These are phyloP conservation scores for Aspergillus sp. DNA, from an alignment of 2,329 filamentous ascomycete species.

Conservation along the genomic window DNA sequence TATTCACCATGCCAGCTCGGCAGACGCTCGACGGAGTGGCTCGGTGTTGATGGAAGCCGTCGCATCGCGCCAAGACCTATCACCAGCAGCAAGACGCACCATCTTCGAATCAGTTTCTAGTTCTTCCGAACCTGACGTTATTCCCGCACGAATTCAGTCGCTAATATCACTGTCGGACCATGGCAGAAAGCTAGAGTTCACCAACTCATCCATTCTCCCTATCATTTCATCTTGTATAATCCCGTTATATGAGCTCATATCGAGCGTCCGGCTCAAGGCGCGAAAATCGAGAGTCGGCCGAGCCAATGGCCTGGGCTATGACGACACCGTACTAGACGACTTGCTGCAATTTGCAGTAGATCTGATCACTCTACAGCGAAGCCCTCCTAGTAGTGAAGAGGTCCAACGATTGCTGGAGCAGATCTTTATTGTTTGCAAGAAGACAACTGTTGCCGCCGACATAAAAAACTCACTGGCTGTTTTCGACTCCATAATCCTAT, in stretches of 20 bases:
- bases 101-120: slow-evolving; percentile 38
- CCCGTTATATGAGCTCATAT: slow-evolving; percentile 39
- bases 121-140: slow-evolving; percentile 35
- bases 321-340: slow-evolving; percentile 38
- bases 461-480: slow-evolving; percentile 44
- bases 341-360: slow-evolving; percentile 44
- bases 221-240: slow-evolving; percentile 41
- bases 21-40: slow-evolving; percentile 37
- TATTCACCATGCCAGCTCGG: slow-evolving; percentile 33
- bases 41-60: slow-evolving; percentile 38
- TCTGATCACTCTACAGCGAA: slow-evolving; percentile 43
- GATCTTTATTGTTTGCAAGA: slow-evolving; percentile 41
- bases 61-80: slow-evolving; percentile 39
- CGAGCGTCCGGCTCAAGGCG: slow-evolving; percentile 36
- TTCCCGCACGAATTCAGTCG: slow-evolving; percentile 39
- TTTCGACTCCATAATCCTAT: slow-evolving; percentile 44
- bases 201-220: slow-evolving; percentile 37
- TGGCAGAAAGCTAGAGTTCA: slow-evolving; percentile 43
- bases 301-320: slow-evolving; percentile 30
- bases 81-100: slow-evolving; percentile 32
- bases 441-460: slow-evolving; percentile 41
- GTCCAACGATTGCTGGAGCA: slow-evolving; percentile 37
- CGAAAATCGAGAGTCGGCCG: slow-evolving; percentile 37
- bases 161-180: slow-evolving; percentile 44
- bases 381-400: slow-evolving; percentile 35